Evolutionary conservation across 2,329 filamentous ascomycete genomes (phyloP).

Genomic region (Penicillium sp.): DNA sequence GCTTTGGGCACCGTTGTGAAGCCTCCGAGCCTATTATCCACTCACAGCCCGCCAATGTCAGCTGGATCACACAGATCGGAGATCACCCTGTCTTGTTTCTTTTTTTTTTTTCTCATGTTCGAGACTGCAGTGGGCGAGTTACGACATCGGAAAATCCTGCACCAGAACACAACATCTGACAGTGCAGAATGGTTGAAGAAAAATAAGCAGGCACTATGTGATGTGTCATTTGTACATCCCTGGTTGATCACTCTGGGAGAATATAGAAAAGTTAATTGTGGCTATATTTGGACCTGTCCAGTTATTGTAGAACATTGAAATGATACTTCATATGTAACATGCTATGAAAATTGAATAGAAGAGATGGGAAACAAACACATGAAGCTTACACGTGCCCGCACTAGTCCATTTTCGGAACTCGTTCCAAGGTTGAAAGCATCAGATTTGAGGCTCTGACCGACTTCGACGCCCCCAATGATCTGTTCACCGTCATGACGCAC

Average conservation of each 20-base stretch:
- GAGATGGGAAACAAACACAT: constrained; percentile 2
- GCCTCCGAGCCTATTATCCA: constrained; percentile 11
- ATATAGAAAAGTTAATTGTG: background rate
- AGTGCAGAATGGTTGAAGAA: constrained; percentile 1
- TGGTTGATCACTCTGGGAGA: background rate
- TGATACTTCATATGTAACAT: background rate
- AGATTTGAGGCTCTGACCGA: constrained; percentile 3
- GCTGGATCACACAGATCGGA: constrained; percentile 18
- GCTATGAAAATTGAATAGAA: background rate
- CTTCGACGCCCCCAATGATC: background rate
- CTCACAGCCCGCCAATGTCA: constrained; percentile 22
- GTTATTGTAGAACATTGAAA: background rate
- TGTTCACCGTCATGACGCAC: constrained; percentile 17
- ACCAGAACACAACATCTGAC: constrained; percentile 4
- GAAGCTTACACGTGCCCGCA: constrained; percentile 10
- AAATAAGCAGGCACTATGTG: constrained; percentile 1
- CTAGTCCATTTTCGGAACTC: constrained; percentile 15
- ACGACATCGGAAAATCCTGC: constrained; percentile 3
- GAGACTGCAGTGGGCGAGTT: constrained; percentile 3
- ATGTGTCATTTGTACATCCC: background rate
- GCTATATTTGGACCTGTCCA: background rate
- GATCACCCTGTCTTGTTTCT: constrained; percentile 11
- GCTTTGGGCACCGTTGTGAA: constrained; percentile 33
- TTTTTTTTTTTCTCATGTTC: constrained; percentile 6
- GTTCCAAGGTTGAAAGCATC: constrained; percentile 19